Evolutionary conservation across 352 stramenopile species (phyloP), one percentile per base, ranked within the genome.

Genomic region (Phytophthora constricta): DNA sequence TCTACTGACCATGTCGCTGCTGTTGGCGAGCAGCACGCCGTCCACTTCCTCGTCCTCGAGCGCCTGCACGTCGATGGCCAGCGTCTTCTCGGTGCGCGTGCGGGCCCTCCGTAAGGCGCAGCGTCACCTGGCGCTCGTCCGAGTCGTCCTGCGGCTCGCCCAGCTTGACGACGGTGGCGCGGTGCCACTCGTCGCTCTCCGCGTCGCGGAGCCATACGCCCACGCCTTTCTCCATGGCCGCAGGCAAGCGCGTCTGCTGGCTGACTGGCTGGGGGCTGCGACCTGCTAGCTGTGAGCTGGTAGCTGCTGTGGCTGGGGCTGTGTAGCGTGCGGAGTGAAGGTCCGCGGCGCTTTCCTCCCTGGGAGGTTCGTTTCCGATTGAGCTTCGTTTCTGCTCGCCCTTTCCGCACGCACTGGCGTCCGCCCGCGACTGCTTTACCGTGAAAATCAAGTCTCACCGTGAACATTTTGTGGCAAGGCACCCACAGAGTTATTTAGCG

Each of bases 141-240:
- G 31, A 23, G 17, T 55, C 58, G 17, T 58, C 47, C 27, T 49
- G 63, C 25, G 25, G 51, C 45, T 76, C 65, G 5, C 62, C 53
- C 22, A 92, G 64, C 37, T 79, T 71, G 25, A 88, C 70, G 47
- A 95, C 75, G 25, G 79, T 76, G 5, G 83, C 87, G 61, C 79
- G 84, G 55, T 81, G 62, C 87, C 87, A 95, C 53, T 90, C 83
- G 49, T 91, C 85, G 60, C 63, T 78, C 37, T 82, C 81, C 25
- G 62, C 71, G 58, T 93, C 79, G 61, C 80, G 83, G 47, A 95
- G 72, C 87, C 87, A 95, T 17, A 93, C 77, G 43, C 79, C 74
- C 27, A 95, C 87, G 27, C 87, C 87, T 58, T 92, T 92, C 64
- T 95, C 87, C 87, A 95, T 95, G 8, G 25, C 76, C n/a, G n/a